phyloP scores from a whole-genome alignment of 129 eudicot species.

The Oenanthe sinensis region DNA sequence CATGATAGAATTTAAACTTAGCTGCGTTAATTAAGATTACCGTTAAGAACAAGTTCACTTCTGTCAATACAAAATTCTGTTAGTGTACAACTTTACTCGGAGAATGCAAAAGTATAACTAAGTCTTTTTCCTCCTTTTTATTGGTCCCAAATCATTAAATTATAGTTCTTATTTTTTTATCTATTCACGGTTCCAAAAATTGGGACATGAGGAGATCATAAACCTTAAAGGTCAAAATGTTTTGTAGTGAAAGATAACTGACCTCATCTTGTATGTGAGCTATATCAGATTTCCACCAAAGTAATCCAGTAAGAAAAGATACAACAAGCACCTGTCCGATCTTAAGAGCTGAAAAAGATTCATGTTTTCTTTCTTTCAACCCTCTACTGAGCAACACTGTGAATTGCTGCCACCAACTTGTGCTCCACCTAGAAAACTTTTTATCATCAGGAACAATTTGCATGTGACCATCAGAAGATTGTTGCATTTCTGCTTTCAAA shows the following conservation, averaged over 20 bases:
- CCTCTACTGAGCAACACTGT: conserved; percentile 53
- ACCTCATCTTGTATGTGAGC: conserved; percentile 70
- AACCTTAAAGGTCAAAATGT: background rate
- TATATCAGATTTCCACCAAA: conserved; percentile 68
- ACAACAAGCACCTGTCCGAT: conserved; percentile 41
- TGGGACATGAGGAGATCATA: background rate
- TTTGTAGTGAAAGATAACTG: background rate
- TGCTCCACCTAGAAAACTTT: conserved; percentile 42
- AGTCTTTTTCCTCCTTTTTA: background rate
- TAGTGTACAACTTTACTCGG: background rate
- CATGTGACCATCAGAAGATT: conserved; percentile 6
- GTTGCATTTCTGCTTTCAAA: conserved; percentile 27
- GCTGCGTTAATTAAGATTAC: background rate
- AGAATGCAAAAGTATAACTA: background rate
- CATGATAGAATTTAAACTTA: background rate
- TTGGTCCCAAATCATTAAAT: background rate
- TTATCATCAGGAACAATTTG: conserved; percentile 18
- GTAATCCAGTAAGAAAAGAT: conserved; percentile 43
- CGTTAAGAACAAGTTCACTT: background rate
- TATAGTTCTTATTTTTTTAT: background rate
- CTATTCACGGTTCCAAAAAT: background rate
- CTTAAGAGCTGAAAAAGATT: conserved; percentile 45
- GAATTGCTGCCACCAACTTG: conserved; percentile 78
- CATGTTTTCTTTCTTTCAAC: conserved; percentile 66
- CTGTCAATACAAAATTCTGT: background rate